These are phyloP conservation scores for Glonium stellatum DNA, from an alignment of 495 filamentous ascomycete species.

Conservation along the genomic window DNA sequence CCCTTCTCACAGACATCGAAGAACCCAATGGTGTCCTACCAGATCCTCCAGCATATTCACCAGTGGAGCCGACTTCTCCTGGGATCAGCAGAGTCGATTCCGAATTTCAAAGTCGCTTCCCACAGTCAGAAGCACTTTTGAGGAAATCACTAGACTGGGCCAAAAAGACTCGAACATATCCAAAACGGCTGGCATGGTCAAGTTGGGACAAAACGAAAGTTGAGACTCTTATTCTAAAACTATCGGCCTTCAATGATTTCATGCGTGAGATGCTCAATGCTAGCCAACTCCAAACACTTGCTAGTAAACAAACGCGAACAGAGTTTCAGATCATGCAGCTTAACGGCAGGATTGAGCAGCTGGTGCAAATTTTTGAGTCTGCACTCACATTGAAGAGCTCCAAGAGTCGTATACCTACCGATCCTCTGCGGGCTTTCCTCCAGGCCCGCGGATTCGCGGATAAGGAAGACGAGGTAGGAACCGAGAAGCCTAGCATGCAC, in stretches of 20 bases:
- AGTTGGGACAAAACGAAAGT: slow-evolving; percentile 26
- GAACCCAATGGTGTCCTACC: slow-evolving; percentile 11
- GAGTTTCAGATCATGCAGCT: slow-evolving; percentile 33
- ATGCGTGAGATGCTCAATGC: slow-evolving; percentile 30
- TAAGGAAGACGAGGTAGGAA: slow-evolving; percentile 9
- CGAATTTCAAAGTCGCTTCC: slow-evolving; percentile 26
- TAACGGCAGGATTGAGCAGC: slow-evolving; percentile 28
- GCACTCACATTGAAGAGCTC: slow-evolving; percentile 8
- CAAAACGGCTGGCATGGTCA: slow-evolving; percentile 25
- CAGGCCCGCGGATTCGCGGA: slow-evolving; percentile 20
- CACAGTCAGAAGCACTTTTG: slow-evolving; percentile 23
- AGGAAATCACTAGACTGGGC: slow-evolving; percentile 24
- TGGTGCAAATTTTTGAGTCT: slow-evolving; percentile 29
- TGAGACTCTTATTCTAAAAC: slow-evolving; percentile 26
- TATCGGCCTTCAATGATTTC: slow-evolving; percentile 29
- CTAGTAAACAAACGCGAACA: slow-evolving; percentile 25
- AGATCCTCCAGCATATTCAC: slow-evolving; percentile 20
- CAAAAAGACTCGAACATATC: slow-evolving; percentile 16
- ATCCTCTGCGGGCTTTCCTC: slow-evolving; percentile 17
- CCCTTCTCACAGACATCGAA: slow-evolving; percentile 19
- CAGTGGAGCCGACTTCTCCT: slow-evolving; percentile 9
- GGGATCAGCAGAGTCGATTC: slow-evolving; percentile 16
- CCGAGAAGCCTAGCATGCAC: slow-evolving; percentile 8
- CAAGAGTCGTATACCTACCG: slow-evolving; percentile 7
- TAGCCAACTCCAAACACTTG: slow-evolving; percentile 23